Evolutionary conservation across 345 rosid species (phyloP).

Genomic region (Eucalyptus pauciflora): DNA sequence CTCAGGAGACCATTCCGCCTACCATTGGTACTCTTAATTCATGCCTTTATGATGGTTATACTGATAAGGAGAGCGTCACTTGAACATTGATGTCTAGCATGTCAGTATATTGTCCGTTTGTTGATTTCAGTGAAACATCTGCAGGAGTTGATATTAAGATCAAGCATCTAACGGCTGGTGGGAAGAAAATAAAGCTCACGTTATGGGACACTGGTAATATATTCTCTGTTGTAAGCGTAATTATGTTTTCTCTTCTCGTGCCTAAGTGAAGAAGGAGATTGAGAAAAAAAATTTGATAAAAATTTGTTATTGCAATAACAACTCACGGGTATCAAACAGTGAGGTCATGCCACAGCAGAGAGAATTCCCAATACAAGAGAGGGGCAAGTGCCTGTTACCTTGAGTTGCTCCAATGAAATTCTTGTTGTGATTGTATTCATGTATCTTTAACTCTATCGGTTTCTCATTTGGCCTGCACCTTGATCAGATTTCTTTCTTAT

Average conservation of each 20-base stretch:
- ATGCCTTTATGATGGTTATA: neutral
- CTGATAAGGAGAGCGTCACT: neutral
- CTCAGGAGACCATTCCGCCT: conserved; percentile 55
- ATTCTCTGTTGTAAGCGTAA: neutral
- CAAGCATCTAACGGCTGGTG: neutral
- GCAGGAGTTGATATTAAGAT: neutral
- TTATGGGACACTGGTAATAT: conserved; percentile 3
- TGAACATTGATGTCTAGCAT: neutral
- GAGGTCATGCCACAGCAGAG: neutral
- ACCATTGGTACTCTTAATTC: conserved; percentile 32
- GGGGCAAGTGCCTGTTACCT: neutral
- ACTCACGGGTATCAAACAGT: neutral
- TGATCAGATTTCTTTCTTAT: neutral
- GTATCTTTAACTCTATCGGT: neutral
- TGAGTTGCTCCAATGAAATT: neutral
- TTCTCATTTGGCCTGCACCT: neutral
- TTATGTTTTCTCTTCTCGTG: neutral
- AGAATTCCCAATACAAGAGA: neutral
- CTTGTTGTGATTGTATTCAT: neutral
- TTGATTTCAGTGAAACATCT: neutral
- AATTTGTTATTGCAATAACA: neutral
- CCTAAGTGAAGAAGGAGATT: neutral
- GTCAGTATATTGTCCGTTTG: neutral
- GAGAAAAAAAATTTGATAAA: neutral
- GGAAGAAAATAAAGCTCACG: neutral